Conservation (phyloP, 2,329 filamentous ascomycete genomes). For the Cordyceps javanica region DNA sequence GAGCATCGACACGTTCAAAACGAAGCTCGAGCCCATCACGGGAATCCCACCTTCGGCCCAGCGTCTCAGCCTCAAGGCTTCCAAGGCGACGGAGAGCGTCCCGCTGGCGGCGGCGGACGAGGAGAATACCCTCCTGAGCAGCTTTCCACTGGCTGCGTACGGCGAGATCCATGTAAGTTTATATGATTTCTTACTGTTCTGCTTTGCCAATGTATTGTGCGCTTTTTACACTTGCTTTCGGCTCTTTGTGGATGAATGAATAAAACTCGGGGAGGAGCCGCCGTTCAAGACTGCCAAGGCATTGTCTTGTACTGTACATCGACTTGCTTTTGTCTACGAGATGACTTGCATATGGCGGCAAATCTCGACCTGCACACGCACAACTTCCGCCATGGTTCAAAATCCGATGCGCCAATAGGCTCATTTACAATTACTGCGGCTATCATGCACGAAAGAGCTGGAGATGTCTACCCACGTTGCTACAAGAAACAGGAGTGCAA, state of each 20-base stretch:
- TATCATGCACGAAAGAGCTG: neutral
- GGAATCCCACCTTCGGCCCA: conserved; percentile 81
- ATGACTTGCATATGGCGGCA: neutral
- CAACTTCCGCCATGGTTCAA: neutral
- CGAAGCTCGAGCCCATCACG: conserved; percentile 86
- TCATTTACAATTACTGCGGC: neutral
- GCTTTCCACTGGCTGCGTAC: conserved; percentile 64
- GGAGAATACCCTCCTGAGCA: conserved; percentile 57
- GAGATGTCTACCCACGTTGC: neutral
- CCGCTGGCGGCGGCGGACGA: conserved; percentile 66
- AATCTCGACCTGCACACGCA: no score
- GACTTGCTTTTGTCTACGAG: neutral
- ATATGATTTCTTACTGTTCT: neutral
- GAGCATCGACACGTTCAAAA: conserved; percentile 77
- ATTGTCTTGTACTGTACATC: neutral
- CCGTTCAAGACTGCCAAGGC: neutral
- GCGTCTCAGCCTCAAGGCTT: conserved; percentile 63
- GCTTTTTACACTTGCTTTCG: neutral
- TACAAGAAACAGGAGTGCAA: neutral
- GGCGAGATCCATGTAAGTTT: conserved; percentile 72
- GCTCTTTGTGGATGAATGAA: neutral
- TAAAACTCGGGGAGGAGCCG: neutral
- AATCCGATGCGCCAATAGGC: no score
- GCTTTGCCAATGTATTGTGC: neutral
- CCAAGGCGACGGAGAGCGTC: conserved; percentile 50